Evolutionary conservation across 2,329 filamentous ascomycete genomes (phyloP), one percentile per base, ranked within the genome.

Genomic region (Colletotrichum sp.): DNA sequence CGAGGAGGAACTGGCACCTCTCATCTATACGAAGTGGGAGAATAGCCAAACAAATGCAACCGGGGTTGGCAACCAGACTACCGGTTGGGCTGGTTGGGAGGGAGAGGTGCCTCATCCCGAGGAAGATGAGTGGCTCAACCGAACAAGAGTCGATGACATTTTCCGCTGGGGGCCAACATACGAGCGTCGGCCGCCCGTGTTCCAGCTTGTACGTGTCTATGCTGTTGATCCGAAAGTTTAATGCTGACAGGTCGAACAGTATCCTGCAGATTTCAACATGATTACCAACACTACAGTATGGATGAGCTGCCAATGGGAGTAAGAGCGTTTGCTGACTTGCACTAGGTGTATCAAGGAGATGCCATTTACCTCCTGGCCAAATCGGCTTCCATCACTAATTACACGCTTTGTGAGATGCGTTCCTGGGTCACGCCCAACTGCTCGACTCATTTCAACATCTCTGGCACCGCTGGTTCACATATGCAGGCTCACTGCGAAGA

Each of bases 311-410:
- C 21, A 16, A 12, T 24, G 5, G 16, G 21, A 16, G 34, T 18
- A 7, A 36, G 32, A 10, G n/a, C 36, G 21, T 14, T 32, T 21
- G 13, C 55, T 69, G n/a, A 69, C 55, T 56, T 59, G n/a, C 8
- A 26, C 84, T 3, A 87, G 87, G 3, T 84, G 80, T 5, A 85
- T 80, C 59, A 36, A 1, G 77, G 79, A 7, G 87, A 92, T 67
- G 86, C 92, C 0, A 87, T 96, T 3, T 96, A 96, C 80, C 77
- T 96, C 0, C 86, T 97, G 2, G 91, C 88, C 2, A 92, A 92
- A 72, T 81, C 78, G 9, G 71, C 79, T 0, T 55, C 32, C 6
- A 81, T 82, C 8, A 81, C 79, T 0, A 86, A 90, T 34, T 96
- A 93, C 80, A 91, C 92, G 0, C 83, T 97, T 1, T 97, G 94